Evolutionary conservation across 2,329 filamentous ascomycete species (phyloP), one percentile per base, ranked within the genome.

Genomic region (Epichloe sibirici): DNA sequence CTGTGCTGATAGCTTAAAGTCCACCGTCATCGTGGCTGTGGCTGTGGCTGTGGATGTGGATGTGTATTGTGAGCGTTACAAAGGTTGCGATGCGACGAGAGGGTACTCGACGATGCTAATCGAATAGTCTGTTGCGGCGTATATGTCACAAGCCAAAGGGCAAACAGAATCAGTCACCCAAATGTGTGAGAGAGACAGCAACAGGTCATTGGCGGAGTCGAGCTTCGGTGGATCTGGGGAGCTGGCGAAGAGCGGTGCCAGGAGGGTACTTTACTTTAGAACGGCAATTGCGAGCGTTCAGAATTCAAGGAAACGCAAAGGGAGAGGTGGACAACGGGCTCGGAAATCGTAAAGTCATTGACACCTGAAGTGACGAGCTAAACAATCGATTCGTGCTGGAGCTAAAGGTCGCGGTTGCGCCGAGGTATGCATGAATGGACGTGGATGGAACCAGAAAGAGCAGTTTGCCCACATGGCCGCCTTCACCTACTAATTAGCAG

Each of bases 1-100:
- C 65, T 88, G 86, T 60, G 91, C 90, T 56, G 93, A 95, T 64
- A 98, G 82, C 78, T 91, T 95, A 78, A 89, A 97, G 66, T 90
- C 85, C 69, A 77, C 74, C 84, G 78, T 74, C 86, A 91, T 90
- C 61, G 37, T 61, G 48, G 39, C 50, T 43, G 42, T 48, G 49
- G 23, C 3, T 4, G 28, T 61, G 48, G 39, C 50, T 43, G 42
- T 48, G 49, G 23, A 1, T 4, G 28, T 45, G 39, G 50, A 35
- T 39, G 50, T 39, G 50, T 53, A 48, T 42, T 38, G 37, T 51
- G 28, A 35, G 25, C 9, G 17, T 17, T 28, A 25, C 35, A 6
- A 25, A 13, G 45, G 13, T 44, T 11, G 48, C 39, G n/a, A 44
- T 17, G 15, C 17, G 5, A 39, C 21, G 42, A 11, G 31, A n/a